These are phyloP conservation scores for Fragaria ananassa DNA, from an alignment of 306 rosid genomes.

Conservation along the genomic window DNA sequence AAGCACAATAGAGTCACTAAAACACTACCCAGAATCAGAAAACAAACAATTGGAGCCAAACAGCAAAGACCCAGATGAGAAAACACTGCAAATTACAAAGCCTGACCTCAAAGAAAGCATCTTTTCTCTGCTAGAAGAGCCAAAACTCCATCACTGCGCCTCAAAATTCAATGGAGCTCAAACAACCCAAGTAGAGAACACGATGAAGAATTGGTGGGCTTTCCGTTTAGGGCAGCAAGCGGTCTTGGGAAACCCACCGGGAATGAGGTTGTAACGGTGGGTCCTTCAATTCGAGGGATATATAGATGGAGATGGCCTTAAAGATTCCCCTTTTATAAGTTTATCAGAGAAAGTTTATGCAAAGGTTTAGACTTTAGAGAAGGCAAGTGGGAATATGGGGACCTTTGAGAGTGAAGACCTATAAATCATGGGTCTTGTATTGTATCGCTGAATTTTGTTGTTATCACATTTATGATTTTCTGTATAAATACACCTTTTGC, in stretches of 20 bases:
- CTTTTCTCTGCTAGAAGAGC: slow-evolving; percentile 37
- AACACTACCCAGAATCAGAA: slow-evolving; percentile 11
- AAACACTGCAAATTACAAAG: slow-evolving; percentile 8
- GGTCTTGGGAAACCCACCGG: slow-evolving; percentile 23
- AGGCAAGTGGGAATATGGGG: background rate
- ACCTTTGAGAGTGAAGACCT: background rate
- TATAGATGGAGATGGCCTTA: background rate
- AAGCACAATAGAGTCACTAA: slow-evolving; percentile 5
- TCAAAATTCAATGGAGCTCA: background rate
- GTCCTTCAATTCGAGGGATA: background rate
- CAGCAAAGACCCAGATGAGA: slow-evolving; percentile 22
- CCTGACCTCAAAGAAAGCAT: slow-evolving; percentile 78
- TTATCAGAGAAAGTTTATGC: slow-evolving; percentile 8
- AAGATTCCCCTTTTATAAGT: background rate
- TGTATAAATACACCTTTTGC: background rate
- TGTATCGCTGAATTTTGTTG: background rate
- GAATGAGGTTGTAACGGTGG: background rate
- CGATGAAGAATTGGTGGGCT: background rate
- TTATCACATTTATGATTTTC: background rate
- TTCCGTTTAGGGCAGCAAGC: background rate
- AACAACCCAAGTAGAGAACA: background rate
- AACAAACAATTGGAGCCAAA: background rate
- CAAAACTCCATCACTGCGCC: slow-evolving; percentile 26
- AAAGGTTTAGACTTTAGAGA: slow-evolving; percentile 12
- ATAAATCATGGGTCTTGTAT: background rate